Evolutionary conservation across 495 filamentous ascomycete genomes (phyloP).

Genomic region (Daldinia concentrica): DNA sequence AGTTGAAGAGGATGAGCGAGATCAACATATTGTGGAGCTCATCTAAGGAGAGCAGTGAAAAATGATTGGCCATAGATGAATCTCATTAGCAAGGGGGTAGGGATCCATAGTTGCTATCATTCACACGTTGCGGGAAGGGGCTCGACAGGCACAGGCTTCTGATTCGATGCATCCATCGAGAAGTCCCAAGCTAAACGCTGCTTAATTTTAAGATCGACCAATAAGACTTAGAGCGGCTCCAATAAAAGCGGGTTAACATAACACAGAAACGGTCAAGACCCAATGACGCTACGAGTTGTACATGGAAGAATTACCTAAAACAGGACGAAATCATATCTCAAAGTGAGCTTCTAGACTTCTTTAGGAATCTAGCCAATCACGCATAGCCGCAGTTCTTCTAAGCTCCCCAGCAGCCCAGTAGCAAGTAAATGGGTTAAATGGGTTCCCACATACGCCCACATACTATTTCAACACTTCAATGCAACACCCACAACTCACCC

Average conservation of each 20-base stretch:
- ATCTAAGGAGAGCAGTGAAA: background rate
- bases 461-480: conserved; percentile 20
- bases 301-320: conserved; percentile 15
- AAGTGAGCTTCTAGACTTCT: conserved; percentile 6
- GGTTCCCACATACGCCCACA: conserved; percentile 16
- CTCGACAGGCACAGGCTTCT: conserved; percentile 35
- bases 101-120: conserved; percentile 1
- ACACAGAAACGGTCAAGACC: conserved; percentile 32
- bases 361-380: conserved; percentile 19
- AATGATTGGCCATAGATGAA: conserved; percentile 30
- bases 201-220: conserved; percentile 41
- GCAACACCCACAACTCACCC: conserved; percentile 10
- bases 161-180: conserved; percentile 18
- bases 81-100: conserved; percentile 14
- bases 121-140: conserved; percentile 14
- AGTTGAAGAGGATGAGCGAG: conserved; percentile 45
- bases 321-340: background rate
- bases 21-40: conserved; percentile 24
- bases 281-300: conserved; percentile 23
- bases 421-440: conserved; percentile 15
- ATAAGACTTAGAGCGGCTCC: background rate
- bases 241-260: conserved; percentile 18
- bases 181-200: conserved; percentile 32
- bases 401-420: background rate
- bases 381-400: background rate